Evolutionary conservation across 1,284 basidiomycete species (phyloP).

Genomic region (Earliella scabrosa): DNA sequence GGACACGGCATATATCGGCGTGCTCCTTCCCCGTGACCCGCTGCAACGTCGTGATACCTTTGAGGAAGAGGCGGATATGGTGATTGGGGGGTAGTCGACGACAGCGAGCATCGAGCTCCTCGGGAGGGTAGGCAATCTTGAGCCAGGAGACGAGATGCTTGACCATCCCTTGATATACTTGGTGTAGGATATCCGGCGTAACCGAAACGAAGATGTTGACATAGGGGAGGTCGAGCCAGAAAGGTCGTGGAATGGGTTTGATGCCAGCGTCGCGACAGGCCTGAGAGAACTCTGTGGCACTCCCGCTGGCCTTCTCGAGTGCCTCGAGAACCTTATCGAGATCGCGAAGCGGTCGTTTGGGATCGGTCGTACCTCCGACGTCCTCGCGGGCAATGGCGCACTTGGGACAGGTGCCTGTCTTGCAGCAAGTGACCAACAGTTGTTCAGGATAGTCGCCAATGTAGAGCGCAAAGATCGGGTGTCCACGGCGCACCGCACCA

Average conservation of each 20-base stretch:
- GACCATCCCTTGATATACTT: too few species aligned
- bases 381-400: conserved; percentile 6
- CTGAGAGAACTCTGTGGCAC: neutral
- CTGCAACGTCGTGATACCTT: conserved; percentile 25
- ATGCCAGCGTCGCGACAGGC: neutral
- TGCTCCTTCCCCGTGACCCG: conserved; percentile 27
- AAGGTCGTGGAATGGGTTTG: conserved; percentile 23
- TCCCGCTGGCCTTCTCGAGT: neutral
- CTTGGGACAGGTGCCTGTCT: conserved; percentile 26
- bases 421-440: conserved; percentile 29
- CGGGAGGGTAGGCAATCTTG: neutral
- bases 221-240: conserved; percentile 34
- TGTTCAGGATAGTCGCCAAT: conserved; percentile 32
- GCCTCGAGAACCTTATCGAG: neutral
- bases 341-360: conserved; percentile 10
- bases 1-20: too few species aligned
- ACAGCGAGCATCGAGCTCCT: neutral
- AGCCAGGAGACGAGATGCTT: conserved; percentile 8
- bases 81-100: conserved; percentile 25
- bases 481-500: conserved; percentile 10
- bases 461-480: conserved; percentile 27
- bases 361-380: neutral
- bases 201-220: conserved; percentile 30
- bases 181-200: conserved; percentile 37
- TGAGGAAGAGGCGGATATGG: conserved; percentile 25